Conservation (phyloP, 2,329 filamentous ascomycete species). For the Fusarium agapanthi region DNA sequence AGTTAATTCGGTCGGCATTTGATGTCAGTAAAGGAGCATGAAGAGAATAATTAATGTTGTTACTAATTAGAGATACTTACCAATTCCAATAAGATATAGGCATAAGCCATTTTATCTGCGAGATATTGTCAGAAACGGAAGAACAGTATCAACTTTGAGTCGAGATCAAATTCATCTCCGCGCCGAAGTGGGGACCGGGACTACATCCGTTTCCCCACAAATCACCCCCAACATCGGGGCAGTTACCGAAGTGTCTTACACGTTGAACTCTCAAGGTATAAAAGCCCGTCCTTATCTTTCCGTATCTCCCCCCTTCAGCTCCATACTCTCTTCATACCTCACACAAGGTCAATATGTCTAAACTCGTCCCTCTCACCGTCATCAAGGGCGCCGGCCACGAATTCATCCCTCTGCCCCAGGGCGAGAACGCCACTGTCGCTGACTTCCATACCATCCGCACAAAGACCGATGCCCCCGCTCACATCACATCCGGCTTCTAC, state of each 20-base stretch:
- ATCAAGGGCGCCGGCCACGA: constrained; percentile 40
- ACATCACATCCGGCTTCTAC: constrained; percentile 39
- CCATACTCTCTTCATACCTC: background rate
- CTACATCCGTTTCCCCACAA: constrained; percentile 21
- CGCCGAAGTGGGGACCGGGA: constrained; percentile 11
- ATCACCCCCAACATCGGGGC: constrained; percentile 14
- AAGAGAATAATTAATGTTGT: fast-evolving
- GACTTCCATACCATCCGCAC: constrained; percentile 40
- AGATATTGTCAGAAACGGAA: too few species aligned
- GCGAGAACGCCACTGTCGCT: constrained; percentile 36
- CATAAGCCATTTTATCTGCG: too few species aligned
- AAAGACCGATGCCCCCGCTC: constrained; percentile 36
- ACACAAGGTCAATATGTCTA: constrained; percentile 29
- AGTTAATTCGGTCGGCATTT: background rate
- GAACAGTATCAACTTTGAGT: fast-evolving
- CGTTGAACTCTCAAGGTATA: background rate
- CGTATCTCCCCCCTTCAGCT: fast-evolving
- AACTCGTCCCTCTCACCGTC: constrained; percentile 36
- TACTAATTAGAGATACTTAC: too few species aligned
- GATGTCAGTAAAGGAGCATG: fast-evolving
- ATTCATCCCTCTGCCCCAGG: constrained; percentile 37
- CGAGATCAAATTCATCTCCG: background rate
- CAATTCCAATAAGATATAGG: too few species aligned
- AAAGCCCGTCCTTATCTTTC: background rate
- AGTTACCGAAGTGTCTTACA: constrained; percentile 12